Base-by-base conservation (phyloP, 331 rosid genomes). In the Prunus yedoensis region DNA sequence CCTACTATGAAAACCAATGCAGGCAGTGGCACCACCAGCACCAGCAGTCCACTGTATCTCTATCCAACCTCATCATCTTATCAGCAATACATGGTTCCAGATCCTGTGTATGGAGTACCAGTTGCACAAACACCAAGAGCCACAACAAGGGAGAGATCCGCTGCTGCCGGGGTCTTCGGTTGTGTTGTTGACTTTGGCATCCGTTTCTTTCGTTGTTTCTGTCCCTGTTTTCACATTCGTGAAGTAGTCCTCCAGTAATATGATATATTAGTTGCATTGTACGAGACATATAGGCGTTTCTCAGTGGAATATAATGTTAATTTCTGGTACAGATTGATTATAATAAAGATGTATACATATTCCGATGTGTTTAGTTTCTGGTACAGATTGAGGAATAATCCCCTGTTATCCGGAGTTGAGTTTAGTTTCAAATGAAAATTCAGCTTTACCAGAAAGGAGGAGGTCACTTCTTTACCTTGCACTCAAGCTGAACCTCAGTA, bases 401-500 rank as follows among this genome's bases (percentile, higher is more conserved):
- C 14, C 2, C 30, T 28, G 8, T 43, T 46, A 46, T 46, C 75
- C 12, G 16, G 8, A 41, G 20, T 30, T 56, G 66, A 66, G 14
- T 12, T 28, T 25, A 66, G 53, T 21, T 56, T 30, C 17, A 54
- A 56, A 4, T 13, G 9, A 16, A 65, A 52, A 30, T 61, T 16
- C 13, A 30, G 73, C 49, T 56, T 7, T n/a, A 52, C 9, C n/a
- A 45, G 43, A 68, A 25, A 45, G 60, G n/a, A 66, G 66, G 32
- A 5, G 38, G 38, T 59, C 62, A 32, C 16, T 18, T 47, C 10
- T 32, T 54, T 87, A 94, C 99, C 99, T 95, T 95, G 94, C 96
- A 90, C 75, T 92, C 97, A 47, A 95, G 89, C 90, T 89, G 97
- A 83, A 89, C 87, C 74, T 90, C 89, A n/a, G 97, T 97, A 65